A percentile compares a stretch with the other conserved stretches of the same genome.
Conservation (phyloP, 768 basidiomycete genomes). For the Boletus patriciae region DNA sequence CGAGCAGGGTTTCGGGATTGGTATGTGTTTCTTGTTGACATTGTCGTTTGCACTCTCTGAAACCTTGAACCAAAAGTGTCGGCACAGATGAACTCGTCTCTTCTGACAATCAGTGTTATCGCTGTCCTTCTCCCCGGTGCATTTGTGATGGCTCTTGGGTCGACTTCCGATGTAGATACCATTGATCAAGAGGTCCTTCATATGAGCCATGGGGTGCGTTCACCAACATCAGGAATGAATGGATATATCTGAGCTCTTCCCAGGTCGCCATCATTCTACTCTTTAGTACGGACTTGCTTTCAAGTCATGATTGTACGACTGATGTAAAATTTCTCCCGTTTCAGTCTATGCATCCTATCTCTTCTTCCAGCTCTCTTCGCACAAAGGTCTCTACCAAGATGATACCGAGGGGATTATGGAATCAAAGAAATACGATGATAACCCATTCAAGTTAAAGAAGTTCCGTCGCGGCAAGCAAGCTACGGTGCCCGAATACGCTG, state of each 20-base stretch:
- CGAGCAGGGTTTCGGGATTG: slow-evolving; percentile 74
- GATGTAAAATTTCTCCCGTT: background rate
- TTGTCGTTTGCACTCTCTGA: background rate
- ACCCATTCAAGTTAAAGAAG: slow-evolving; percentile 33
- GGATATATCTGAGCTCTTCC: slow-evolving; percentile 3
- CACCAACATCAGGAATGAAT: background rate
- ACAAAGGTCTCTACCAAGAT: slow-evolving; percentile 66
- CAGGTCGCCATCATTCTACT: slow-evolving; percentile 77
- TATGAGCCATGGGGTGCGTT: slow-evolving; percentile 75
- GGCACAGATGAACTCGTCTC: slow-evolving; percentile 70
- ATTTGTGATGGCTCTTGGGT: slow-evolving; percentile 61
- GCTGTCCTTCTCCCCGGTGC: slow-evolving; percentile 78
- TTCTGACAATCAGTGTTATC: slow-evolving; percentile 74
- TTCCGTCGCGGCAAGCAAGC: slow-evolving; percentile 18
- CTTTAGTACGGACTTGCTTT: slow-evolving; percentile 52
- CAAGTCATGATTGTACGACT: background rate
- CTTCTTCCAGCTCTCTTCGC: slow-evolving; percentile 78
- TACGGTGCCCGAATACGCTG: slow-evolving; percentile 1
- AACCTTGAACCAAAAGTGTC: slow-evolving; percentile 47
- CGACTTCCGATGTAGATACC: slow-evolving; percentile 14
- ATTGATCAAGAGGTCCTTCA: slow-evolving; percentile 50
- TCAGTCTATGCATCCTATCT: slow-evolving; percentile 74
- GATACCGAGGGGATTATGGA: slow-evolving; percentile 36
- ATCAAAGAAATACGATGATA: slow-evolving; percentile 45
- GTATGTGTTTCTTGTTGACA: slow-evolving; percentile 39